Evolutionary conservation across 768 basidiomycete species (phyloP), one percentile per base, ranked within the genome.

Genomic region (Russula virescens): DNA sequence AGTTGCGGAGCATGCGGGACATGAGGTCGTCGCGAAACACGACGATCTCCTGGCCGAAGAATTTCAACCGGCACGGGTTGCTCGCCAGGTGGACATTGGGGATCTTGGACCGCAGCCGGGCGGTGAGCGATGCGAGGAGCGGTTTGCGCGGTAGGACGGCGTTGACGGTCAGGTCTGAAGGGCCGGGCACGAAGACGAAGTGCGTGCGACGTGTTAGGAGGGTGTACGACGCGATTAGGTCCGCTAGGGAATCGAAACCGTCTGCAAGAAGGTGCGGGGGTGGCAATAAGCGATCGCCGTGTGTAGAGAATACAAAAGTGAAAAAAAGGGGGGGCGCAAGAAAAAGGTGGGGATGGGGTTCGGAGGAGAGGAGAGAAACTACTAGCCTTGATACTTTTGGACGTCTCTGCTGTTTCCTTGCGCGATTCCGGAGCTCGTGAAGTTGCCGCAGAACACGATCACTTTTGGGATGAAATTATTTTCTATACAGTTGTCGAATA

Each of bases 31-130:
- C 93, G 46, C 97, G 79, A 70, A 90, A 97, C 26, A 99, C 76
- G 48, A 98, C 94, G 56, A 99, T 86, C 75, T 99, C 97, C 72
- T 98, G 95, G 31, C 91, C 85, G 71, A 95, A 95, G 71, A 97
- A 98, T 69, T 91, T 91, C 69, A 98, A 83, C 21, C 97, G 85
- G 74, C 94, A 96, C 1, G 97, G 97, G 73, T 98, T 97, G 42
- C 86, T 88, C 9, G 84, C 87, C 69, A 98, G 89, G 68, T 89
- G 85, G 1, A 86, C 81, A 69, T 89, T 88, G 0, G 94, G 90
- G 28, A 98, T 73, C 67, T 86, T 86, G 0, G 80, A 75, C 68
- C 80, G 84, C 40, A 99, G 75, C 42, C 87, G 83, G 16, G 83
- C 75, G 0, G 84, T 81, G 68, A 98, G 85, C 2, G 84, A 81